A percentile compares a stretch with the other conserved stretches of the same genome.
These are phyloP conservation scores for Sporothrix curviconia DNA, from an alignment of 2,329 filamentous ascomycete genomes.

Conservation along the genomic window DNA sequence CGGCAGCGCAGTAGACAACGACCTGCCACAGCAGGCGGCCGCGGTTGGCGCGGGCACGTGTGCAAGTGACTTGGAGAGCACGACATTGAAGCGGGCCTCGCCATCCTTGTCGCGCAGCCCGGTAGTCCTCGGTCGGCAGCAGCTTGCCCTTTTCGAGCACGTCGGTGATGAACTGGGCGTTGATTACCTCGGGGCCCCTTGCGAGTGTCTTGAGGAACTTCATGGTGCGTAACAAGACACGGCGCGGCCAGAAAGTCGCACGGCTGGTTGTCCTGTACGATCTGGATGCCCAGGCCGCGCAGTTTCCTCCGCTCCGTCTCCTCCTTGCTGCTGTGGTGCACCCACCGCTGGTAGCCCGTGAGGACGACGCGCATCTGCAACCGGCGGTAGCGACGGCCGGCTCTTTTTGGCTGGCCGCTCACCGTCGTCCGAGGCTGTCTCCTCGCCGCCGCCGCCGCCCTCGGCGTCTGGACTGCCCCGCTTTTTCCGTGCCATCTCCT, in stretches of 20 bases:
- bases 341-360: conserved; percentile 80
- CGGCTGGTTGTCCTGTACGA: conserved; percentile 66
- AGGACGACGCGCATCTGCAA: conserved; percentile 71
- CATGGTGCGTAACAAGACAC: conserved; percentile 75
- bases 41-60: conserved; percentile 70
- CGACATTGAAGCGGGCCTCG: conserved; percentile 65
- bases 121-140: conserved; percentile 57
- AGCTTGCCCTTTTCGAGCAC: conserved; percentile 64
- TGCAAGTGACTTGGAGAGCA: conserved; percentile 58
- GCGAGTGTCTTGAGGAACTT: conserved; percentile 91
- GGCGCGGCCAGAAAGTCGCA: conserved; percentile 88
- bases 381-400: conserved; percentile 56
- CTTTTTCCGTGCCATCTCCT: conserved; percentile 46
- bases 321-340: conserved; percentile 64
- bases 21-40: conserved; percentile 68
- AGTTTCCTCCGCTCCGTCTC: conserved; percentile 74
- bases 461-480: conserved; percentile 15
- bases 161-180: conserved; percentile 69
- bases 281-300: conserved; percentile 72
- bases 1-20: conserved; percentile 76
- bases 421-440: conserved; percentile 38
- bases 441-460: conserved; percentile 24
- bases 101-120: conserved; percentile 64
- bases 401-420: conserved; percentile 53
- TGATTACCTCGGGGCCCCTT: conserved; percentile 69